A percentile compares a stretch with the other conserved stretches of the same genome.
These are phyloP conservation scores for Fraxinus paxiana DNA, from an alignment of 305 asterid genomes.

Conservation along the genomic window DNA sequence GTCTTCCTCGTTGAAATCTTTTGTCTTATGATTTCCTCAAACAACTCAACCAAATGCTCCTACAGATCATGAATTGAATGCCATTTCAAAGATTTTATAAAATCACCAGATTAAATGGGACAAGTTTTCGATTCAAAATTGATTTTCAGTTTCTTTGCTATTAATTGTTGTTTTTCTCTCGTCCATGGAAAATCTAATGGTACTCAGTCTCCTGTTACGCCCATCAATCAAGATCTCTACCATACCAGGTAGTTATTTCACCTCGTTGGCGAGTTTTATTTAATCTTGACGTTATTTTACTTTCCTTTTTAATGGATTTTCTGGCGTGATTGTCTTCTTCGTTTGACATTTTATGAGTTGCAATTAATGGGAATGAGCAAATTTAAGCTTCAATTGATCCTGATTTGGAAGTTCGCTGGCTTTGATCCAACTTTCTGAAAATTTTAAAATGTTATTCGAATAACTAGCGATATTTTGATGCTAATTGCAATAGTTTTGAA, in stretches of 20 bases:
- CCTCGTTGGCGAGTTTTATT: background rate
- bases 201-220: conserved; percentile 40
- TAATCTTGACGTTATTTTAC: conserved; percentile 5
- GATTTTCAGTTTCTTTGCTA: background rate
- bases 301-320: background rate
- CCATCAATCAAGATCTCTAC: conserved; percentile 81
- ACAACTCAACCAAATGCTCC: background rate
- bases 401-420: conserved; percentile 21
- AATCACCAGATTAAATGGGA: background rate
- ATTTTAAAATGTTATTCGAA: conserved; percentile 4
- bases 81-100: background rate
- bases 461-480: background rate
- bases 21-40: background rate
- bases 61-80: background rate
- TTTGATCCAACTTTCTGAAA: conserved; percentile 18
- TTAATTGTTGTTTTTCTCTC: conserved; percentile 11
- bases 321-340: background rate
- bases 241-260: conserved; percentile 53
- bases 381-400: conserved; percentile 17
- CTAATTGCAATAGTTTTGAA: background rate
- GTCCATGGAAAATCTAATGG: conserved; percentile 50
- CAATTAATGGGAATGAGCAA: conserved; percentile 17
- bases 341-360: conserved; percentile 18
- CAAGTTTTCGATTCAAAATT: background rate
- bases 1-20: background rate